Conservation (phyloP, 108 stramenopile species). For the Cylindrotheca fusiformis region DNA sequence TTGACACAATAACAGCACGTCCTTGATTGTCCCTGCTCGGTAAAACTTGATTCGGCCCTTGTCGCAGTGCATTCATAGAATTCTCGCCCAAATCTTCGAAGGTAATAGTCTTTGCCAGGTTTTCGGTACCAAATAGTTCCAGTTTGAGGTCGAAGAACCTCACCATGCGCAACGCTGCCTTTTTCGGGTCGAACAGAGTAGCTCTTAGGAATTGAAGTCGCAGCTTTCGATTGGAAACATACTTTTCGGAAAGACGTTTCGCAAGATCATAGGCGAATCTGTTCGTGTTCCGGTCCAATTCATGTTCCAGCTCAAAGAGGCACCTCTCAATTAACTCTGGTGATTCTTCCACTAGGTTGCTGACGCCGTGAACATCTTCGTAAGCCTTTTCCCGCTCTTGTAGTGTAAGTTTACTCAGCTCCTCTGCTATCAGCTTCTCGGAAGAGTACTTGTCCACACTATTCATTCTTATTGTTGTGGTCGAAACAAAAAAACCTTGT, state of each 20-base stretch:
- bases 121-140: constrained; percentile 27
- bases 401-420: not conserved
- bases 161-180: constrained; percentile 24
- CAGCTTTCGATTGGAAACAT: constrained; percentile 26
- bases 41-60: not conserved
- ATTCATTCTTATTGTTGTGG: no score
- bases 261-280: constrained; percentile 19
- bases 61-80: not conserved
- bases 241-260: constrained; percentile 3
- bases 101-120: not conserved
- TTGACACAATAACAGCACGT: not conserved
- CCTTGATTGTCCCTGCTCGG: not conserved
- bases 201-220: constrained; percentile 38
- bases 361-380: constrained; percentile 3
- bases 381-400: not conserved
- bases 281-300: not conserved
- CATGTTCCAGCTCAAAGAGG: not conserved
- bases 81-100: constrained; percentile 7
- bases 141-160: constrained; percentile 25
- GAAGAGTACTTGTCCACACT: no score
- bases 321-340: not conserved
- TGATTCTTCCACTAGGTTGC: not conserved
- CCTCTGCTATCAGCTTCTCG: constrained; percentile 2
- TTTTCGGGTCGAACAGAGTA: constrained; percentile 20
- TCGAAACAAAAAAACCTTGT: no score